Base-by-base conservation (phyloP, 2,329 filamentous ascomycete species). In the Talaromyces sp. region DNA sequence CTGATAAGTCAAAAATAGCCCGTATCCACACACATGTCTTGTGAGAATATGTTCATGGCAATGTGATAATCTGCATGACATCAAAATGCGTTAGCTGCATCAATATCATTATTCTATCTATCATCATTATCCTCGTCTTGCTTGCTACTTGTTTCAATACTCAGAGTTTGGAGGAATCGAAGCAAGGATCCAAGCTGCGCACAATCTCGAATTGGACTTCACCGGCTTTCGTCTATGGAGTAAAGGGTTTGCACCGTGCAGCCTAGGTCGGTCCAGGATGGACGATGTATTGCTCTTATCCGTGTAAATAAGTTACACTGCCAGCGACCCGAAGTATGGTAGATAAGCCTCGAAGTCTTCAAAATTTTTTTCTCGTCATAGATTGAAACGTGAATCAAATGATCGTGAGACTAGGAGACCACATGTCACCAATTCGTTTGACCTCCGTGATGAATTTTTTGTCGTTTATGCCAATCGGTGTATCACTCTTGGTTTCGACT, bases 361-460 rank as follows among this genome's bases (percentile, higher is more conserved):
- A 1, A 16, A 24, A 14, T 19, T 56, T 14, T n/a, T 37, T 39
- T 37, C 10, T 37, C 6, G 10, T 24, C 10, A 14, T 37, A 8
- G 19, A 14, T 37, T 19, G n/a, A 37, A 22, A 37, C 33, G 11
- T 5, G 11, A 7, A 16, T 56, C 33, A 91, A 66, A 91, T 77
- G 66, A 70, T 85, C 66, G 82, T 82, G 59, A 90, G 82, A 9
- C 92, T 92, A 0, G 93, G 92, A 64, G 85, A 85, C 93, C 95
- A 99, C 1, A 80, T 80, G 73, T 94, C 90, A 39, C 93, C 95
- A 76, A 99, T 95, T 70, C 90, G 84, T 75, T 90, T 88, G 75
- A 99, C 89, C 72, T 97, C 93, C 16, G 87, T 86, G 60, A 88
- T 85, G 76, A 99, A 99, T 75, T 82, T 88, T 70, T 85, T 86